phyloP scores from a whole-genome alignment of 2,329 filamentous ascomycete species.

The Pseudocercospora pini-densiflorae region DNA sequence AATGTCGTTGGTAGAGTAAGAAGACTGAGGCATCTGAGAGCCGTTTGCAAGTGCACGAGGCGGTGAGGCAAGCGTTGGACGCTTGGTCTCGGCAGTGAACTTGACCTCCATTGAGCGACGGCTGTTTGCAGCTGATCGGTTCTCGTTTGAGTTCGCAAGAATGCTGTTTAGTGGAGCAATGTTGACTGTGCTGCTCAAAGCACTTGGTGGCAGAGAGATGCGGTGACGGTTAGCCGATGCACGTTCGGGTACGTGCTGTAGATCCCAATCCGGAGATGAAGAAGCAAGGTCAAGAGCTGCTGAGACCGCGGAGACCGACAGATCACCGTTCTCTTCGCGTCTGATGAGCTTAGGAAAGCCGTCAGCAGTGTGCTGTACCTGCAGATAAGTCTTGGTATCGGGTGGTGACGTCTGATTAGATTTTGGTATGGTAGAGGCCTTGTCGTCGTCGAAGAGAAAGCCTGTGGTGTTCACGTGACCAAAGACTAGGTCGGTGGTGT shows the following conservation, averaged over 20 bases:
- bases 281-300: slow-evolving; percentile 77
- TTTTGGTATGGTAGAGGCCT: slow-evolving; percentile 45
- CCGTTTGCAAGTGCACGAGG: slow-evolving; percentile 62
- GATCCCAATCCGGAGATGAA: slow-evolving; percentile 65
- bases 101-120: slow-evolving; percentile 56
- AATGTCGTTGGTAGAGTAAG: slow-evolving; percentile 88
- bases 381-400: slow-evolving; percentile 70
- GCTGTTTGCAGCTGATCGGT: slow-evolving; percentile 46
- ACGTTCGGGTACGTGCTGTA: slow-evolving; percentile 63
- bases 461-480: slow-evolving; percentile 85
- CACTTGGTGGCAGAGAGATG: slow-evolving; percentile 44
- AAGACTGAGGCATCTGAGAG: slow-evolving; percentile 77
- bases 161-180: slow-evolving; percentile 46
- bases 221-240: slow-evolving; percentile 53
- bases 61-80: slow-evolving; percentile 60
- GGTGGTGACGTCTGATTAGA: slow-evolving; percentile 57
- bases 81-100: slow-evolving; percentile 50
- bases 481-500: slow-evolving; percentile 60
- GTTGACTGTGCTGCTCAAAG: slow-evolving; percentile 39
- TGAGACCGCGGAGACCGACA: slow-evolving; percentile 78
- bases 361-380: slow-evolving; percentile 76
- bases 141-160: slow-evolving; percentile 45
- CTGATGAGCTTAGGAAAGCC: slow-evolving; percentile 84
- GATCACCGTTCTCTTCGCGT: slow-evolving; percentile 58
- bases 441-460: slow-evolving; percentile 76